Evolutionary conservation across 805 yeast species (phyloP), one percentile per base, ranked within the genome.

Genomic region (Pichia nanzhaoensis): DNA sequence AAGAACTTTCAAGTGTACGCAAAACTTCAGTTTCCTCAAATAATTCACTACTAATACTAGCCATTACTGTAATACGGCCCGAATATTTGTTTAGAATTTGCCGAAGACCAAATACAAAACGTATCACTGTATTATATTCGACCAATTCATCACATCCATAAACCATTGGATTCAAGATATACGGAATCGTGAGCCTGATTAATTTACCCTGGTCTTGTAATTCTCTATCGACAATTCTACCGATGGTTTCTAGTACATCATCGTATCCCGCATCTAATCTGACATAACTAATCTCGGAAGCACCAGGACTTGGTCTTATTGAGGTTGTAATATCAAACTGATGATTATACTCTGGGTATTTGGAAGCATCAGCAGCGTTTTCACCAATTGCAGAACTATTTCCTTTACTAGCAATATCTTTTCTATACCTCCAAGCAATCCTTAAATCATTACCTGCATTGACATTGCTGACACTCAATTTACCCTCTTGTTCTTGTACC

Each of bases 341-440:
- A 48, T 78, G 69, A 48, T 65, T 74, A 60, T 78, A 87, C 51
- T 79, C 60, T 35, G 80, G 80, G 53, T 64, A 55, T 70, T 54
- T 64, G 1, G 60, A 45, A 14, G 48, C 70, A 34, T 63, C 62
- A 12, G 55, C 28, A 7, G 10, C 9, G 10, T 7, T 6, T 10
- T 24, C 28, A 24, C 10, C 28, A 24, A 10, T 7, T 24, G 28
- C 44, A 7, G 37, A 38, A 17, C 28, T 14, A 6, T 21, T 21
- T 31, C 28, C 19, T 24, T 22, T 30, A 10, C 22, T 18, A 3
- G 24, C 16, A 19, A 51, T 34, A 47, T 56, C 53, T 52, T 60
- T 42, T 57, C 54, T 45, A 57, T 90, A 90, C 56, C 97, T 75
- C 98, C 98, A 90, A 1, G 98, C 97, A 53, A 90, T 90, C 58